Conservation (phyloP, 306 rosid genomes). For the Fragaria ananassa region DNA sequence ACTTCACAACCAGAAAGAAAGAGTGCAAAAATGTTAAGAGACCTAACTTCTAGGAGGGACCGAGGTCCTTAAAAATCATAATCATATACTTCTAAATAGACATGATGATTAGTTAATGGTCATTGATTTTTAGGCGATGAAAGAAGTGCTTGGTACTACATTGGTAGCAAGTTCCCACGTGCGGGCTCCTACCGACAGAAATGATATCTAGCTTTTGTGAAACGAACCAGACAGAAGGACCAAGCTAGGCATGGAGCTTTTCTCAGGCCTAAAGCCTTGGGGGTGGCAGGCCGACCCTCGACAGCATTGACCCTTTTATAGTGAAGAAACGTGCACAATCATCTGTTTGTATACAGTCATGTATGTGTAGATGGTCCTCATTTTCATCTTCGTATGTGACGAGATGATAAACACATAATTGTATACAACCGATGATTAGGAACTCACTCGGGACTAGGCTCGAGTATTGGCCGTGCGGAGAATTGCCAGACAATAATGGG, state of each 20-base stretch:
- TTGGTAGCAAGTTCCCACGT: conserved; percentile 9
- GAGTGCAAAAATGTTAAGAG: not conserved
- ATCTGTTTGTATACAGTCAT: not conserved
- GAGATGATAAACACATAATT: not conserved
- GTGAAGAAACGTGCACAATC: not conserved
- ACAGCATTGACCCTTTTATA: not conserved
- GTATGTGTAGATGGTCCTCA: not conserved
- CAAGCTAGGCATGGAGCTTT: not conserved
- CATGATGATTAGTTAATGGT: not conserved
- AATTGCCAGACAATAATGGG: not conserved
- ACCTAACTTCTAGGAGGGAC: conserved; percentile 4
- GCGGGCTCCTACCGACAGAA: conserved; percentile 11
- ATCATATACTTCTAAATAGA: conserved; percentile 18
- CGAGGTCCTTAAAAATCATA: not conserved
- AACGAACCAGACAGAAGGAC: conserved; percentile 4
- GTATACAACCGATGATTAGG: not conserved
- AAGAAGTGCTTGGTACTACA: not conserved
- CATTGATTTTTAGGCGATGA: not conserved
- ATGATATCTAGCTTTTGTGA: not conserved
- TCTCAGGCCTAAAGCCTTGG: not conserved
- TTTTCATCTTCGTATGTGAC: not conserved
- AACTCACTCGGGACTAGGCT: not conserved
- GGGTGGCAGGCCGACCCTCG: not conserved
- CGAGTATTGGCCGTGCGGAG: not conserved
- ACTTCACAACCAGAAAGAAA: conserved; percentile 14